Base-by-base conservation (phyloP, 805 yeast species). In the Grigorovia yakushimaensis region DNA sequence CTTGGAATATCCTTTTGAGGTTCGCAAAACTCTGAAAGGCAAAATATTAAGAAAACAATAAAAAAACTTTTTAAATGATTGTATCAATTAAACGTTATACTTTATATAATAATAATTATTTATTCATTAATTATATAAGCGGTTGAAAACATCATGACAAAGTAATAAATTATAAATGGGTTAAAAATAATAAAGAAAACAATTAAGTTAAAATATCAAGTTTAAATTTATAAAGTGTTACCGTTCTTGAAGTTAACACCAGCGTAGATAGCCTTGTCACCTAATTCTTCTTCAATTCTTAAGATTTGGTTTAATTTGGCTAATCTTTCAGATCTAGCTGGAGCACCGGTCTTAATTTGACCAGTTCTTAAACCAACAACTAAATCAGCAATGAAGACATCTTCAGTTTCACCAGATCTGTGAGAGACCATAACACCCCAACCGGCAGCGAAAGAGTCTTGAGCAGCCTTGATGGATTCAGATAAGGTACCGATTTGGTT, bases 351-450 rank as follows among this genome's bases (percentile, higher is more conserved):
- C 89, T 91, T 91, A 76, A 91, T 86, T 81, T 91, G 98, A 72
- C 97, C 98, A 59, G 95, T 65, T 83, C 97, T 88, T 73, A 91
- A 81, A 79, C 98, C 98, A 65, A 93, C 98, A 66, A 88, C 78
- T 70, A 91, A 81, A 75, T 91, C 98, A 68, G 98, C 98, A 73
- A 91, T 91, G 78, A 87, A 83, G 66, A 94, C 84, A 76, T 93
- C 98, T 79, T 93, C 98, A 60, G 97, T 89, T 81, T 91, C 98
- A 78, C 98, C 98, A 64, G 97, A 89, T 83, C 98, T 88, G 88
- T 91, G 98, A 67, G 97, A 89, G 65, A 93, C 98, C 97, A 91
- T 89, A 69, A 89, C 96, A 80, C 97, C 97, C 98, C 98, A 91
- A 69, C 88, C 88, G 57, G 96, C 97, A 57, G 81, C 82, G 76